Evolutionary conservation across 139 green algal genomes (phyloP), one percentile per base, ranked within the genome.

Genomic region (Auxenochlorella pyrenoidosa): DNA sequence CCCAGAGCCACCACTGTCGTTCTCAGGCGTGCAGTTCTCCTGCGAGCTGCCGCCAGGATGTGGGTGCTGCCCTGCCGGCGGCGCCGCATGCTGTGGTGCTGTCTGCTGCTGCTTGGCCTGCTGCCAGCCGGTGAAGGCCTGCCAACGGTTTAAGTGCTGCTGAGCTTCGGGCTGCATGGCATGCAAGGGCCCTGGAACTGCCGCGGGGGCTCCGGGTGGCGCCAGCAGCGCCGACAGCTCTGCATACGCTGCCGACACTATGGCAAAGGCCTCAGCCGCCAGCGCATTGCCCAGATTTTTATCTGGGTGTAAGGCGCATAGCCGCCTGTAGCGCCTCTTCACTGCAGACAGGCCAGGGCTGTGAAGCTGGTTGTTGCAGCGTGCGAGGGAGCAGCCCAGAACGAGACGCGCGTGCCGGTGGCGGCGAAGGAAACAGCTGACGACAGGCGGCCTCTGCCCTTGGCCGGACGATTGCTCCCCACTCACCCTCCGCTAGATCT

Each of bases 221-320:
- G 70, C 70, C 34, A 47, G 10, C 70, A 41, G n/a, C 19, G 70
- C 34, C 28, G 28, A 38, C 13, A 85, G 40, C 24, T 71, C 43
- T 21, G 26, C 12, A 34, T 85, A 77, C 19, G 80, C 80, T 18
- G 80, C 80, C 8, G 26, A 63, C 22, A 85, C 66, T 3, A 85
- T 38, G 19, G 80, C 80, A 77, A 89, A 89, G 1, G 86, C 86
- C n/a, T 86, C 78, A 16, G 58, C 80, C 6, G 77, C 77, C 59
- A 63, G 51, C 59, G 36, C 30, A 26, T 68, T 73, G 26, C 66
- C 47, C 15, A 30, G 44, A 28, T 81, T 73, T 24, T 86, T 86
- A 44, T 89, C 86, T 12, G 86, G 86, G 59, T 89, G 86, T 30
- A 89, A 72, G 0, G 59, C n/a, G 12, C 41, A 68, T 32, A 89